These are phyloP conservation scores for Hypoxylon intermedium DNA, from an alignment of 495 filamentous ascomycete species.

Conservation along the genomic window DNA sequence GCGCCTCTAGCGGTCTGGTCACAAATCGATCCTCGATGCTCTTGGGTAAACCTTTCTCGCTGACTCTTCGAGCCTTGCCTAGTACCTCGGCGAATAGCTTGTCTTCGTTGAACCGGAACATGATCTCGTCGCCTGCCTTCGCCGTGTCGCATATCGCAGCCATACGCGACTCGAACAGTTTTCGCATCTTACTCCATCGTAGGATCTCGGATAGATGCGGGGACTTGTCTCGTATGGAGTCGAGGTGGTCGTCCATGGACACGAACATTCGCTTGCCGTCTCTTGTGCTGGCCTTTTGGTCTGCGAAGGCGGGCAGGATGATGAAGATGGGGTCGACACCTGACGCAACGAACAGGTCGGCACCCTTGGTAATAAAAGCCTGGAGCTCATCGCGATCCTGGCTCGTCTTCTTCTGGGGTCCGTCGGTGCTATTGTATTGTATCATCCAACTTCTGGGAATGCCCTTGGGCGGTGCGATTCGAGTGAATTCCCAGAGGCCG, in stretches of 20 bases:
- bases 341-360: conserved; percentile 81
- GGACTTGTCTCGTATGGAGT: conserved; percentile 62
- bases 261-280: conserved; percentile 70
- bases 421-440: conserved; percentile 38
- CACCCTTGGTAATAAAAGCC: conserved; percentile 57
- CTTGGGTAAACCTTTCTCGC: conserved; percentile 66
- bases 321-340: conserved; percentile 86
- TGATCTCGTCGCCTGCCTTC: conserved; percentile 78
- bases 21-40: conserved; percentile 91
- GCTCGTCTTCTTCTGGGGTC: conserved; percentile 19
- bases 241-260: conserved; percentile 80
- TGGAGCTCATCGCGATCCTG: conserved; percentile 27
- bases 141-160: conserved; percentile 76
- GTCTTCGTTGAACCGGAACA: conserved; percentile 75
- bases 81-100: conserved; percentile 74
- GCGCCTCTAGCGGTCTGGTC: conserved; percentile 73
- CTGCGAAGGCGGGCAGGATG: conserved; percentile 70
- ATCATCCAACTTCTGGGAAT: conserved; percentile 74
- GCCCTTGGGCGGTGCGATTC: conserved; percentile 68
- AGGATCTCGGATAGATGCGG: conserved; percentile 66
- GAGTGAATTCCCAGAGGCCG: conserved; percentile 89
- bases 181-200: conserved; percentile 49
- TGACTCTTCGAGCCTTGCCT: conserved; percentile 75
- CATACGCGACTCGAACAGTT: conserved; percentile 55
- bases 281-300: conserved; percentile 39